Base-by-base conservation (phyloP, 768 basidiomycete species). In the Naematelia encephala region DNA sequence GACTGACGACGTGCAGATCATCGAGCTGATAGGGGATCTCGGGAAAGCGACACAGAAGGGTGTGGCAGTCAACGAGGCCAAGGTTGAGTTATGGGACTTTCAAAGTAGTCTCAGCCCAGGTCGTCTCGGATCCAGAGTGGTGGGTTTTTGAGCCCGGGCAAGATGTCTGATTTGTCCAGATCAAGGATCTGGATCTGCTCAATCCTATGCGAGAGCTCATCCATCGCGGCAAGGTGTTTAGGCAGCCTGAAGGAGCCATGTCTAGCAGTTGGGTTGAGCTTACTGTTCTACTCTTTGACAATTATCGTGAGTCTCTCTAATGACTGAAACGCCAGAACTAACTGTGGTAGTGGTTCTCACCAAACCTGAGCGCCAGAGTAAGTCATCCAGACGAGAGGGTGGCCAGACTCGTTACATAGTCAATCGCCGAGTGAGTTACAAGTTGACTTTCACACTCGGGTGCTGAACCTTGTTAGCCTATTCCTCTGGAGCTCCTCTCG, bases 271-370 rank as follows among this genome's bases (percentile, higher is more conserved):
- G 91, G 90, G 86, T 85, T 45, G 92, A 97, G 76, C 82, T 94
- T 5, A 88, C 87, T 62, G 87, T 94, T 5, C 81, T 97, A 54
- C 80, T 99, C 2, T 96, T 99, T 67, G 96, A 99, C 77, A 91
- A 98, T 69, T 99, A 97, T 68, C 77, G 91, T 91, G 59, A 77
- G 89, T 79, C 13, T 25, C 5, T 25, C 13, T 10, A 14, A 16
- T 25, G 2, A 22, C 8, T 22, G 21, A 49, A 4, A 8, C 34
- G 8, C 8, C 34, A 8, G 34, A 39, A 8, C 8, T 39, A 16
- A 16, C 16, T 39, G 13, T 3, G 1, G 19, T 55, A 70, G 68
- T 71, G 30, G 62, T 71, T 27, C 52, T 73, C 10, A 65, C 57
- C 28, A 71, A 71, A 42, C 60, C 64, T 2, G 62, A 70, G 45